These are phyloP conservation scores for Colletotrichum sp. DNA, from an alignment of 2,329 filamentous ascomycete species.

Conservation along the genomic window DNA sequence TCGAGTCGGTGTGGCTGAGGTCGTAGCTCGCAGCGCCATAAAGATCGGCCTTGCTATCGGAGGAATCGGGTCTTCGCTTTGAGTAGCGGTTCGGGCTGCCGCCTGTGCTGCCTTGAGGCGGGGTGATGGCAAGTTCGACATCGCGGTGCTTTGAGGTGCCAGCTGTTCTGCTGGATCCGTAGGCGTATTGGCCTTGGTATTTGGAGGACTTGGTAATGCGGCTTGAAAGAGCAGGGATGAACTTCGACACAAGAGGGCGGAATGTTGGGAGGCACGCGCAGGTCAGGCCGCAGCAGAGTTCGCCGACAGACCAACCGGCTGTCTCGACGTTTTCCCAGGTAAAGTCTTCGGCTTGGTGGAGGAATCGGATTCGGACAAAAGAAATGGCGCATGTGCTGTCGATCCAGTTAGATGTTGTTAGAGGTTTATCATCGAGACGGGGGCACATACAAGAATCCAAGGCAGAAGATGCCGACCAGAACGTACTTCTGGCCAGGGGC, in stretches of 20 bases:
- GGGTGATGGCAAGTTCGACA: neutral
- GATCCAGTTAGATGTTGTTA: neutral
- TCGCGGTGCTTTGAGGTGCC: neutral
- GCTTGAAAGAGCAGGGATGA: neutral
- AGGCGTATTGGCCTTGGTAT: neutral
- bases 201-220: neutral
- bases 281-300: conserved; percentile 24
- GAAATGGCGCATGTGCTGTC: conserved; percentile 27
- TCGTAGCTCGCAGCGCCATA: conserved; percentile 1
- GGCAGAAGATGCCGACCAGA: conserved; percentile 28
- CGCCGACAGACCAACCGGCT: conserved; percentile 27
- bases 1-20: neutral
- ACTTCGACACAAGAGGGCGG: conserved; percentile 23
- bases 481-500: conserved; percentile 21
- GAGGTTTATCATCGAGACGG: accelerated
- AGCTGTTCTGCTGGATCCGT: neutral
- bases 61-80: neutral
- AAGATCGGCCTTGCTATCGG: conserved; percentile 6
- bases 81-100: neutral
- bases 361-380: conserved; percentile 27
- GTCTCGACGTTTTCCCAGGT: conserved; percentile 29
- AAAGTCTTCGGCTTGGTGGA: conserved; percentile 21
- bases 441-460: conserved; percentile 23
- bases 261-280: conserved; percentile 29
- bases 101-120: neutral